Evolutionary conservation across 306 rosid species (phyloP), one percentile per base, ranked within the genome.

Genomic region (Biancaea sappan): DNA sequence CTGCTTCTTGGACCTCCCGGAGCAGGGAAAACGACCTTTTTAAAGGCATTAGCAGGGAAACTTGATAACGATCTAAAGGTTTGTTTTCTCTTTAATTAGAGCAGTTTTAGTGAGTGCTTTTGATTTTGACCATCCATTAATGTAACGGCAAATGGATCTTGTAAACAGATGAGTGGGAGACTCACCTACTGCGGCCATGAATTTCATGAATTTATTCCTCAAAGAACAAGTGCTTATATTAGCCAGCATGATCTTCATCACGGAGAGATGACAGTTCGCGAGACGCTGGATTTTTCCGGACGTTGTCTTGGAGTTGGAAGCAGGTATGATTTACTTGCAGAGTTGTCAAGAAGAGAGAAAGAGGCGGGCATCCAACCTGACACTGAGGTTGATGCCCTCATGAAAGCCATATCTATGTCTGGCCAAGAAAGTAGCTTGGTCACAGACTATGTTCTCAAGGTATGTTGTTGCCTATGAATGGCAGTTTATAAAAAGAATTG

Each of bases 1-100:
- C 72, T 89, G 70, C 90, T 87, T 51, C 89, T 89, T 6, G 94
- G 94, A 24, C 94, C 94, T 38, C 94, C 94, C 0, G 84, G 81
- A 1, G 71, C 94, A 19, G 94, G 94, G 47, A 89, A 89, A 80
- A 89, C 94, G 43, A 89, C 94, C 12, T 50, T 89, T 8, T 77
- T 83, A 3, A 57, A 50, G 65, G 88, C 83, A 68, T 84, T 89
- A 34, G 88, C 94, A 0, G 94, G 84, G 37, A 89, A 89, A 71
- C 80, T 80, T 1, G 90, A 82, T 15, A 72, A 72, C 13, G 85
- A 89, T 80, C 46, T 89, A 18, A 83, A 82, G 89, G 91, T 89
- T 51, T 46, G 82, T 68, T 69, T 64, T 25, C 10, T 52, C 15
- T 13, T 15, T 67, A 25, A 11, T 13, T 22, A n/a, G n/a, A 46